Evolutionary conservation across 495 filamentous ascomycete genomes (phyloP), one percentile per base, ranked within the genome.

Genomic region (Glutinoglossum americanum): DNA sequence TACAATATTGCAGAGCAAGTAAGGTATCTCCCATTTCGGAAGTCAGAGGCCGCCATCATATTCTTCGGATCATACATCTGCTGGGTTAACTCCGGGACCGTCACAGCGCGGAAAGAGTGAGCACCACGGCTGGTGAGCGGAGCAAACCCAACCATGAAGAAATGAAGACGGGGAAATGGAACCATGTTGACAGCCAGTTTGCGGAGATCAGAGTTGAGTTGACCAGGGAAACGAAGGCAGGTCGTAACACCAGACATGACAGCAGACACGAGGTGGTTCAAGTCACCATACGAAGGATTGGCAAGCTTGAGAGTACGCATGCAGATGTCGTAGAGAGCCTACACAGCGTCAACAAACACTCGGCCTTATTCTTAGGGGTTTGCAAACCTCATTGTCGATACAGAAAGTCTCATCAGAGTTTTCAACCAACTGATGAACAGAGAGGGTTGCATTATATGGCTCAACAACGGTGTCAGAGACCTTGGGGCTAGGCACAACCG

Each of bases 11-110:
- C 90, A 74, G 89, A 95, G 83, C 92, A 99, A 60, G 92, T 99
- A 60, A 99, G 83, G 76, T 99, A 99, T 63, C 92, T 93, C 67
- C 92, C 92, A 71, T 99, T 99, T 65, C 92, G 84, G 85, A 99
- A 99, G 77, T 99, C 92, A 56, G 89, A 92, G 58, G 92, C 92
- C 73, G 92, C 92, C 92, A 99, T 99, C 92, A 99, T 99, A 81
- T 99, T 99, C 86, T 99, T 99, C 67, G 92, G 92, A 78, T 99
- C 92, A 78, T 87, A 99, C 89, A 99, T 99, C 74, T 99, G 92
- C 78, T 99, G 92, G 68, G 92, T 99, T 72, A 99, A 80, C 79
- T 99, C 92, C 35, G 93, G 92, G 60, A 99, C 92, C 68, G 81
- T 86, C 71, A 99, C 83, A 62, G 93, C 89, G 69, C 92, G 93